Conservation (phyloP, 2,329 filamentous ascomycete genomes). For the Fusarium subglutinans region DNA sequence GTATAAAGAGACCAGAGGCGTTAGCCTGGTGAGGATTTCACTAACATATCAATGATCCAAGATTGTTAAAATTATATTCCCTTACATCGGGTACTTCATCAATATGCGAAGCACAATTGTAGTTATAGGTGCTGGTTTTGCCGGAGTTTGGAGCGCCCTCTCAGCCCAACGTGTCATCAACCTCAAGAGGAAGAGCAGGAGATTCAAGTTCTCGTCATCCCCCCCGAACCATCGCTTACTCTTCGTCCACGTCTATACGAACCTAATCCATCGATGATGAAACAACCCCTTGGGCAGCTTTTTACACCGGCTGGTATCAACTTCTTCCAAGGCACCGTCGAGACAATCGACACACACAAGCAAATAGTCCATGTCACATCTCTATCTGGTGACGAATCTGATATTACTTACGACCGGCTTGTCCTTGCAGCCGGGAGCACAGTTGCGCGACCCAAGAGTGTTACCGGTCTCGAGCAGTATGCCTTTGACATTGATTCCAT, state of each 20-base stretch:
- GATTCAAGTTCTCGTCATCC: conserved; percentile 46
- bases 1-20: too few relatives aligned
- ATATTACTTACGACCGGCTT: conserved; percentile 44
- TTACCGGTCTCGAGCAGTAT: conserved; percentile 44
- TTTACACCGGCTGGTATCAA: conserved; percentile 41
- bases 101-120: conserved; percentile 11
- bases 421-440: conserved; percentile 50
- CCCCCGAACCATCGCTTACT: conserved; percentile 45
- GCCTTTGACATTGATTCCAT: conserved; percentile 49
- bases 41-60: neutral
- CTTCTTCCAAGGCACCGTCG: conserved; percentile 38
- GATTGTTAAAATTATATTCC: fast-evolving
- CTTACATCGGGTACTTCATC: fast-evolving
- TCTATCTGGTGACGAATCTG: neutral
- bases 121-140: conserved; percentile 17
- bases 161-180: conserved; percentile 18
- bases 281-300: neutral
- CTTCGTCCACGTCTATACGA: conserved; percentile 50
- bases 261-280: conserved; percentile 37
- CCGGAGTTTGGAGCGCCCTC: conserved; percentile 23
- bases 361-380: conserved; percentile 28
- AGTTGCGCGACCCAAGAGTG: conserved; percentile 39
- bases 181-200: neutral
- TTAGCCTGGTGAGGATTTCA: fast-evolving
- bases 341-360: conserved; percentile 26